Base-by-base conservation (phyloP, 257 asterid species). In the Fraxinus quadrangulata region DNA sequence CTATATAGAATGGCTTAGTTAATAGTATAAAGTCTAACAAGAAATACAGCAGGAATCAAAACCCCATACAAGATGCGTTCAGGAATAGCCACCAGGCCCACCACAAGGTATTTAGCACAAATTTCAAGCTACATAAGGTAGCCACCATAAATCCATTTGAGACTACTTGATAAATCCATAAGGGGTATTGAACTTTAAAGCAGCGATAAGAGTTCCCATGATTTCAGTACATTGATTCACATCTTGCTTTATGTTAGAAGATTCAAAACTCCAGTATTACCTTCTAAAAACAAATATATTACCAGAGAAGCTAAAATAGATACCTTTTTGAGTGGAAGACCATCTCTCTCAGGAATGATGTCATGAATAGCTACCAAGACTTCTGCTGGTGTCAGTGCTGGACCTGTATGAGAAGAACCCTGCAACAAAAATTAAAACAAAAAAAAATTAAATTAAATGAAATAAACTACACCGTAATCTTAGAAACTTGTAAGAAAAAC, bases 341-440 rank as follows among this genome's bases (percentile, higher is more conserved):
- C 86, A 83, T 92, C 99, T 88, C 83, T 90, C 78, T 96, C 99
- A 9, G 98, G 97, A 84, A 87, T 86, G 79, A 93, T 91, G 81
- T 90, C 99, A 87, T 96, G 99, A 80, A 96, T 92, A 72, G 98
- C 98, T 72, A 93, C 99, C 93, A 96, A 85, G 45, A 96, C 99
- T 87, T 96, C 99, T 21, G 85, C 96, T 54, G 99, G 99, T 23
- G 97, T 93, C 84, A 96, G 84, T 79, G 99, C 98, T 76, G 99
- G 99, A 84, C 98, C 99, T 21, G 96, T 73, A 78, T 92, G 97
- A 77, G 99, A 96, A 42, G 99, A 84, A 77, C 99, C 99, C 99
- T 96, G 85, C 71, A 81, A 79, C 71, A 76, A 78, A 59, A n/a
- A 59, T 21, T n/a, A 59, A 59, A 23, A 59, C 7, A 59, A n/a